Percentiles rank a stretch among this genome's conserved stretches.
phyloP scores from a whole-genome alignment of 495 filamentous ascomycete genomes.

The Penicillium psychrofluorescens region DNA sequence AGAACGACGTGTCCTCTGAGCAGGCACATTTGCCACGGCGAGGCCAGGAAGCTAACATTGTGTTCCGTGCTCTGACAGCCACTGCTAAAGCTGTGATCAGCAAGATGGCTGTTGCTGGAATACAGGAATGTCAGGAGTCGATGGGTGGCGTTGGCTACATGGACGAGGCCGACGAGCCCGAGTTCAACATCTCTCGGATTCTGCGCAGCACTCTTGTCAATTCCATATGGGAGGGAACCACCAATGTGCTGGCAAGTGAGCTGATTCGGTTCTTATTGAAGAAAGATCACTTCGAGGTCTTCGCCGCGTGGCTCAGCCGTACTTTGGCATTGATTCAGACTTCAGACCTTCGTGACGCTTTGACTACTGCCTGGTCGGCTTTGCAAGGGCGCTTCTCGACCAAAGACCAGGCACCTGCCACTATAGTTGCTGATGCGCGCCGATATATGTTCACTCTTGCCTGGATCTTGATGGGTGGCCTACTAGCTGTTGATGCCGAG shows the following conservation, averaged over 20 bases:
- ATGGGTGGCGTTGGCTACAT: conserved; percentile 75
- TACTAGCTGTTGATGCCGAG: conserved; percentile 26
- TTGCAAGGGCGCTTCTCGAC: conserved; percentile 9
- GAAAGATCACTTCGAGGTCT: conserved; percentile 27
- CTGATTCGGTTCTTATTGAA: conserved; percentile 49
- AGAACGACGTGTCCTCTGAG: conserved; percentile 20
- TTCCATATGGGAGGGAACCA: conserved; percentile 72
- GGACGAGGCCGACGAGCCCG: conserved; percentile 40
- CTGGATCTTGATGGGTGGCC: conserved; percentile 22
- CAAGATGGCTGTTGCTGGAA: conserved; percentile 43
- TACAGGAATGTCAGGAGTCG: conserved; percentile 60
- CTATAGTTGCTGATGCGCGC: conserved; percentile 23
- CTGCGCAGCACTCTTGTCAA: conserved; percentile 59
- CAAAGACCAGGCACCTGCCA: conserved; percentile 2
- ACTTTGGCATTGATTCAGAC: conserved; percentile 15
- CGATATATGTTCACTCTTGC: conserved; percentile 27
- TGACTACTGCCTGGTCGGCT: conserved; percentile 13
- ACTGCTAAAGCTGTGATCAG: conserved; percentile 59
- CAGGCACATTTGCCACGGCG: conserved; percentile 19
- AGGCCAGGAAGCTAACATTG: conserved; percentile 25
- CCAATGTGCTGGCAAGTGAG: conserved; percentile 60
- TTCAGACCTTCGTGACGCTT: background rate
- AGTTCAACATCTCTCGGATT: conserved; percentile 57
- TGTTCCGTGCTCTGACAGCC: conserved; percentile 59
- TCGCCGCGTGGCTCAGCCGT: conserved; percentile 38